Percentiles rank a stretch among this genome's conserved stretches.
Conservation (phyloP, 768 basidiomycete genomes). For the Pleurotus cornucopiae region DNA sequence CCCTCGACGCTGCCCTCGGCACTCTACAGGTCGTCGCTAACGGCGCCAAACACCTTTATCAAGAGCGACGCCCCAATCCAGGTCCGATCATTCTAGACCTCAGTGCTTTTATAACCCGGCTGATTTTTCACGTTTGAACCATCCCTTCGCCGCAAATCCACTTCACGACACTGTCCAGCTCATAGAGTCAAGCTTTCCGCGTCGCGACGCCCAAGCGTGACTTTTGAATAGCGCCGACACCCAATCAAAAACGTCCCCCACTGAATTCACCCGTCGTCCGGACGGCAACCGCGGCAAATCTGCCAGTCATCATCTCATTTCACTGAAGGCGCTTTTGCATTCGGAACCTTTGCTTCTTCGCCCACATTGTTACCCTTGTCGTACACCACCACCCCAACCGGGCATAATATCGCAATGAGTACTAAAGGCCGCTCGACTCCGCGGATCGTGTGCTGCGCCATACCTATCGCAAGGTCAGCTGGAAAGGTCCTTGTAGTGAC, state of each 20-base stretch:
- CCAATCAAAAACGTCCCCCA: conserved; percentile 11
- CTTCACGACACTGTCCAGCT: not conserved
- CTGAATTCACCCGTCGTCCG: conserved; percentile 17
- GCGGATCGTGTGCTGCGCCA: conserved; percentile 88
- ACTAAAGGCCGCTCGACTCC: conserved; percentile 78
- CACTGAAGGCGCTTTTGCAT: conserved; percentile 26
- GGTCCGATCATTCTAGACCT: conserved; percentile 23
- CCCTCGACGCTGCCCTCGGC: conserved; percentile 5
- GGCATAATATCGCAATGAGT: conserved; percentile 31
- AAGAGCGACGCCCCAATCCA: conserved; percentile 14
- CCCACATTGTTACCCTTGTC: not conserved
- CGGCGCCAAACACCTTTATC: not conserved
- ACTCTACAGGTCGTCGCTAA: not conserved
- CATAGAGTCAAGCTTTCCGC: conserved; percentile 1
- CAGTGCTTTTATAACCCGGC: conserved; percentile 10
- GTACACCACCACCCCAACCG: conserved; percentile 9
- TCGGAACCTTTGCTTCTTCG: conserved; percentile 2
- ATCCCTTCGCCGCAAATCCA: not conserved
- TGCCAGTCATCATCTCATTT: conserved; percentile 13
- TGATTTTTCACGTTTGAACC: not conserved
- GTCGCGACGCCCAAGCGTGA: conserved; percentile 1
- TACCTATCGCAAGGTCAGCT: conserved; percentile 70
- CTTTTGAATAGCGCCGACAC: conserved; percentile 4
- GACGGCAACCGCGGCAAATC: conserved; percentile 16
- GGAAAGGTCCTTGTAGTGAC: conserved; percentile 82